Conservation (phyloP, 2,329 filamentous ascomycete species). For the Beauveria sp. region DNA sequence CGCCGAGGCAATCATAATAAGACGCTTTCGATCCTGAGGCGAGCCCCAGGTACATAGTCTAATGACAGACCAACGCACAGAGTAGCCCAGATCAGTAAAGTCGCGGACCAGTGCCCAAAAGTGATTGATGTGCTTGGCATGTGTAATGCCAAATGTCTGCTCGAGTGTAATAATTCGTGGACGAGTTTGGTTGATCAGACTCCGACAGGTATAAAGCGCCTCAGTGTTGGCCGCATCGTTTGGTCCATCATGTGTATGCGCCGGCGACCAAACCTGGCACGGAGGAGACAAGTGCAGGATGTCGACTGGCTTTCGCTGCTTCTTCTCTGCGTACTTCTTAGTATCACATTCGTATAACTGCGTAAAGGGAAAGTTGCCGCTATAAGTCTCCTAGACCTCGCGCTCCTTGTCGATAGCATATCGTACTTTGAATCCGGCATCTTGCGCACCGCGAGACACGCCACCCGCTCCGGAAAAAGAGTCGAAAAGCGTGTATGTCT, state of each 20-base stretch:
- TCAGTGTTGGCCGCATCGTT: conserved; percentile 65
- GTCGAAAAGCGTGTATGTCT: conserved; percentile 62
- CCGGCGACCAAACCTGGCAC: conserved; percentile 68
- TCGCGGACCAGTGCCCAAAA: conserved; percentile 55
- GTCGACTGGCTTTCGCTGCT: conserved; percentile 44
- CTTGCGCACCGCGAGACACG: conserved; percentile 54
- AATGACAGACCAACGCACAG: conserved; percentile 59
- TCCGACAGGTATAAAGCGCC: conserved; percentile 43
- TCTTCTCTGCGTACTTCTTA: conserved; percentile 39
- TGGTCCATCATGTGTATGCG: conserved; percentile 59
- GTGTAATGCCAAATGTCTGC: conserved; percentile 64
- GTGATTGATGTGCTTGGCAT: conserved; percentile 42
- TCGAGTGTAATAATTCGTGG: conserved; percentile 72
- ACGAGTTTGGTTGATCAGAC: conserved; percentile 47
- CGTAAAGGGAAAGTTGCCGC: conserved; percentile 46
- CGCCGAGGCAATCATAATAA: conserved; percentile 52
- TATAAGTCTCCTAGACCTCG: conserved; percentile 50
- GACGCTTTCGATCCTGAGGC: conserved; percentile 40
- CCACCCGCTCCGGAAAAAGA: conserved; percentile 69
- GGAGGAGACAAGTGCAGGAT: conserved; percentile 70
- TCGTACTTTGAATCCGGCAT: conserved; percentile 48
- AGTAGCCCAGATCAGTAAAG: conserved; percentile 60
- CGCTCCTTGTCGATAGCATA: conserved; percentile 58
- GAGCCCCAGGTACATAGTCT: conserved; percentile 43
- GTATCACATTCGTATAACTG: conserved; percentile 41